These are phyloP conservation scores for Gossypium longicalyx DNA, from an alignment of 345 rosid genomes.

Conservation along the genomic window DNA sequence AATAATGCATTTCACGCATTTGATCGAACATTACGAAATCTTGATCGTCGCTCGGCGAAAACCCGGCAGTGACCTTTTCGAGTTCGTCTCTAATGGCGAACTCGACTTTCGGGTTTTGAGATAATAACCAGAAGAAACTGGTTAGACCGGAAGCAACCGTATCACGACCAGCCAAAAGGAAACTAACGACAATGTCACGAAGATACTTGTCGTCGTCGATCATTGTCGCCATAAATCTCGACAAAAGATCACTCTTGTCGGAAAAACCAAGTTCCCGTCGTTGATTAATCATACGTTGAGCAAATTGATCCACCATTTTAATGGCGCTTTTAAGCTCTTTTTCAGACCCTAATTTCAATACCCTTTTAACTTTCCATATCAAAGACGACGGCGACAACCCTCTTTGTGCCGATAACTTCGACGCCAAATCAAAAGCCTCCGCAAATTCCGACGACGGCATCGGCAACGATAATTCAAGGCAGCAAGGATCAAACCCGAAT, in stretches of 20 bases:
- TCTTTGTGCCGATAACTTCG: constrained; percentile 46
- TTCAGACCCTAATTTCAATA: constrained; percentile 56
- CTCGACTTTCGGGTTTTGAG: constrained; percentile 43
- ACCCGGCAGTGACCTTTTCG: constrained; percentile 30
- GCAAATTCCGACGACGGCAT: constrained; percentile 46
- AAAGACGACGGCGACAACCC: constrained; percentile 39
- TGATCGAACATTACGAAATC: constrained; percentile 26
- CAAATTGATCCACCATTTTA: constrained; percentile 37
- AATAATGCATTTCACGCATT: constrained; percentile 47
- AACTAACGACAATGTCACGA: constrained; percentile 60
- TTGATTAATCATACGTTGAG: constrained; percentile 41
- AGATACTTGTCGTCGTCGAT: constrained; percentile 50
- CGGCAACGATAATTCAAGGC: constrained; percentile 46
- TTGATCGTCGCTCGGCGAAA: constrained; percentile 21
- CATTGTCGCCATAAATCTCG: constrained; percentile 55
- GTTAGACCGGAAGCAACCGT: constrained; percentile 66
- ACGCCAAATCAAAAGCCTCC: constrained; percentile 53
- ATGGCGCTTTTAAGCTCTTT: constrained; percentile 46
- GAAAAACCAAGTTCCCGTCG: constrained; percentile 34
- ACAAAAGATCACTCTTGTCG: constrained; percentile 41
- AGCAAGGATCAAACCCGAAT: constrained; percentile 60
- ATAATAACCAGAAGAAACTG: constrained; percentile 57
- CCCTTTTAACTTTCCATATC: constrained; percentile 51
- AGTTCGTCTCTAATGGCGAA: constrained; percentile 43
- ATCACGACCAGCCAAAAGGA: constrained; percentile 72